Evolutionary conservation across 2,329 filamentous ascomycete species (phyloP).

Genomic region (Colletotrichum lini): DNA sequence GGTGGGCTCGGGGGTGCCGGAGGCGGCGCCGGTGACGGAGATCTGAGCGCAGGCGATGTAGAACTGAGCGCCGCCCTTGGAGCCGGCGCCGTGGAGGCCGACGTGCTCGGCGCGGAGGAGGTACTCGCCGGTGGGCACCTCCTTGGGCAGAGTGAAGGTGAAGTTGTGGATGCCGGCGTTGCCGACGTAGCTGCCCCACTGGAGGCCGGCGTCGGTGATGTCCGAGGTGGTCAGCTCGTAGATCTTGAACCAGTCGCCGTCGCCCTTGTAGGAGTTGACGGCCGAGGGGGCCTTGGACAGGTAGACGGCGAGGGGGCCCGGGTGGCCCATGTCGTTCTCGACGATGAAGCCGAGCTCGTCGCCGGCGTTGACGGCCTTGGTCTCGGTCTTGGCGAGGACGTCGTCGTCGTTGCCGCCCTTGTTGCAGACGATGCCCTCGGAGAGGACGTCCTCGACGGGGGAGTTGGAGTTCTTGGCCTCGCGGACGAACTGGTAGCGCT

Average conservation of each 20-base stretch:
- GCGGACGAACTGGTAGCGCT: constrained; percentile 44
- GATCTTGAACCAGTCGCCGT: constrained; percentile 56
- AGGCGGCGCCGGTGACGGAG: constrained; percentile 51
- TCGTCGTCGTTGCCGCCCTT: constrained; percentile 53
- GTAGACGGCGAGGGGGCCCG: constrained; percentile 56
- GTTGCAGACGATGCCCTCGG: constrained; percentile 57
- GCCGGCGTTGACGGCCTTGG: constrained; percentile 54
- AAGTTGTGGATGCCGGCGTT: constrained; percentile 52
- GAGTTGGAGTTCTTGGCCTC: constrained; percentile 50
- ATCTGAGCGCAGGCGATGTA: constrained; percentile 56
- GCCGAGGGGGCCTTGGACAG: constrained; percentile 53
- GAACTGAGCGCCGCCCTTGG: constrained; percentile 54
- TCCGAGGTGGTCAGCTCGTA: constrained; percentile 51
- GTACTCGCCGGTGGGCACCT: constrained; percentile 54
- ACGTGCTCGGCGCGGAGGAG: constrained; percentile 56
- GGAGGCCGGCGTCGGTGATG: constrained; percentile 49
- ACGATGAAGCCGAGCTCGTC: constrained; percentile 59
- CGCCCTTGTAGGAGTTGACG: constrained; percentile 50
- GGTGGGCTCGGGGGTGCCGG: constrained; percentile 48
- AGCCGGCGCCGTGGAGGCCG: constrained; percentile 52
- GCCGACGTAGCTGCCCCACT: constrained; percentile 52
- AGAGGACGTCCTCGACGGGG: constrained; percentile 56
- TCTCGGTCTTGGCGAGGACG: constrained; percentile 54
- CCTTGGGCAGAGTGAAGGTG: constrained; percentile 57
- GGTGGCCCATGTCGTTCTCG: constrained; percentile 53